phyloP scores from a whole-genome alignment of 2,329 filamentous ascomycete species.

The Lasiodiplodia citricola region DNA sequence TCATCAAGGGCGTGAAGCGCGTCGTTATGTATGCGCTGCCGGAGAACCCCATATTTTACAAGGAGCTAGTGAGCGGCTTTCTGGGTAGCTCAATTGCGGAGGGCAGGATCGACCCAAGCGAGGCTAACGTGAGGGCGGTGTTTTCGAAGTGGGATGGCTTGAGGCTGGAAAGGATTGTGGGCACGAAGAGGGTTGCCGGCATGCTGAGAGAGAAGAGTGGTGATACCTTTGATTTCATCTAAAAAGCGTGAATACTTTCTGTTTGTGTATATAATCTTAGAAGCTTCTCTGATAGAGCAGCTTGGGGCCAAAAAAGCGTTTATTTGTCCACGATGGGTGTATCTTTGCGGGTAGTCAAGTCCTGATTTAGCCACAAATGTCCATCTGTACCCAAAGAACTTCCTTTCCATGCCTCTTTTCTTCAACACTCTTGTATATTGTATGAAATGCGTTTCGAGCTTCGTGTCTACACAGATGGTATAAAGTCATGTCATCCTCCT shows the following conservation, averaged over 20 bases:
- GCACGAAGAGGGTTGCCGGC: constrained; percentile 76
- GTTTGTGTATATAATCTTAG: background rate
- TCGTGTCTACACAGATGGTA: background rate
- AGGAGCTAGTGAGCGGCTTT: constrained; percentile 74
- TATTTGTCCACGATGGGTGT: background rate
- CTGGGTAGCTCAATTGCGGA: constrained; percentile 61
- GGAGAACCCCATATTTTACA: constrained; percentile 84
- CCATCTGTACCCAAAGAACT: background rate
- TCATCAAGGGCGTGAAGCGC: constrained; percentile 77
- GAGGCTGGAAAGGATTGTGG: constrained; percentile 87
- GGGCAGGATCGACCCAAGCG: constrained; percentile 60
- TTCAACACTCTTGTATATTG: background rate
- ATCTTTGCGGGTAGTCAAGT: background rate
- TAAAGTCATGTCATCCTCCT: background rate
- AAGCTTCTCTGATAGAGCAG: background rate
- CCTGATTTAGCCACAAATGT: background rate
- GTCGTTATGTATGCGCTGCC: constrained; percentile 91
- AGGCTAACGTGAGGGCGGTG: constrained; percentile 59
- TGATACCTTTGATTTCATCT: constrained; percentile 87
- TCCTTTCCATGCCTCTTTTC: background rate
- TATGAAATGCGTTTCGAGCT: background rate
- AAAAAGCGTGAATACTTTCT: background rate
- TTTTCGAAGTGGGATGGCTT: constrained; percentile 91
- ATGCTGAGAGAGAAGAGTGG: constrained; percentile 81
- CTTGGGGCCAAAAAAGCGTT: background rate